phyloP scores from a whole-genome alignment of 495 filamentous ascomycete genomes.

The Lasiosphaeris hirsuta region DNA sequence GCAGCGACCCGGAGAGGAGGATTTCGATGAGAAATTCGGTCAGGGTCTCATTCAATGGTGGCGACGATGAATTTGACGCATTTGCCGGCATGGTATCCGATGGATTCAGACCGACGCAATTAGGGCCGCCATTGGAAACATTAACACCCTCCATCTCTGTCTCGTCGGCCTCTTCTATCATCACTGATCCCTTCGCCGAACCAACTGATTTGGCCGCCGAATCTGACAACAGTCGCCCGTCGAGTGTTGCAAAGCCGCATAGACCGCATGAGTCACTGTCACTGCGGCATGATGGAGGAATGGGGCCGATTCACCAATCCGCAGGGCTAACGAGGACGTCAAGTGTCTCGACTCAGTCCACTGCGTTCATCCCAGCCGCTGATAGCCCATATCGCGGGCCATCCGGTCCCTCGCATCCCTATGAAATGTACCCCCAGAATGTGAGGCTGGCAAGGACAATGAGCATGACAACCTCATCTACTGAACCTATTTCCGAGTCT shows the following conservation, averaged over 20 bases:
- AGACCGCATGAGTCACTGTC: slow-evolving; percentile 38
- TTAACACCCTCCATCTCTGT: background rate
- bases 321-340: slow-evolving; percentile 25
- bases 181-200: slow-evolving; percentile 1
- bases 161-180: slow-evolving; percentile 18
- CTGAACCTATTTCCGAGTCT: slow-evolving; percentile 49
- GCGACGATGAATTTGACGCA: slow-evolving; percentile 23
- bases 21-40: slow-evolving; percentile 35
- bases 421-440: slow-evolving; percentile 79
- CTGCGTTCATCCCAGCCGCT: slow-evolving; percentile 44
- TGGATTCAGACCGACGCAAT: slow-evolving; percentile 27
- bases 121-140: background rate
- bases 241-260: slow-evolving; percentile 47
- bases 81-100: slow-evolving; percentile 27
- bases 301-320: slow-evolving; percentile 26
- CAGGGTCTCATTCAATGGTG: slow-evolving; percentile 25
- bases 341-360: slow-evolving; percentile 34
- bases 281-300: slow-evolving; percentile 40
- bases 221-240: slow-evolving; percentile 28
- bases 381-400: slow-evolving; percentile 62
- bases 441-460: slow-evolving; percentile 60
- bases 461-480: slow-evolving; percentile 63
- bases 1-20: slow-evolving; percentile 33
- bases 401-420: slow-evolving; percentile 78
- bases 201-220: slow-evolving; percentile 3